A percentile compares a stretch with the other conserved stretches of the same genome.
These are phyloP conservation scores for Dothistroma septosporum DNA, from an alignment of 2,329 filamentous ascomycete species.

Conservation along the genomic window DNA sequence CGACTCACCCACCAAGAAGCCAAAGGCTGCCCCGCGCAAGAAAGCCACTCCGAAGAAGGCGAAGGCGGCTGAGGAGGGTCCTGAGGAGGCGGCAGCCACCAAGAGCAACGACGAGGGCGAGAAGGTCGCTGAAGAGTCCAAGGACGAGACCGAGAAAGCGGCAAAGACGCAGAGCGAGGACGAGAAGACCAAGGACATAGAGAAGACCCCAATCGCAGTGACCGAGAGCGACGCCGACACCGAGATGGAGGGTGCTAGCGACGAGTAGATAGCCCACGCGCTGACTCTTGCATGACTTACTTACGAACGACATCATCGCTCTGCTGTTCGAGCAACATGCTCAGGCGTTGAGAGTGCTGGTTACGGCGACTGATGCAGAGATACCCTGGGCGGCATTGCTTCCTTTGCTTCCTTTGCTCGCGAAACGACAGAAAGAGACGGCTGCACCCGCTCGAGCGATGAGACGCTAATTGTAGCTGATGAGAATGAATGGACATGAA, in stretches of 20 bases:
- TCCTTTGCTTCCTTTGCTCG: constrained; percentile 1
- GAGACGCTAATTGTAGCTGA: background rate
- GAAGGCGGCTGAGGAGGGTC: constrained; percentile 20
- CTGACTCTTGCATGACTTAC: background rate
- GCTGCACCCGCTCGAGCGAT: background rate
- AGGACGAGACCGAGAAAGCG: constrained; percentile 2
- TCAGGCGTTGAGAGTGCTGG: background rate
- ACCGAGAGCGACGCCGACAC: background rate
- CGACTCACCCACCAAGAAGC: constrained; percentile 15
- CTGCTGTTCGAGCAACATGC: background rate
- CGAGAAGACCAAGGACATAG: constrained; percentile 8
- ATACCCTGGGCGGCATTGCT: constrained; percentile 1
- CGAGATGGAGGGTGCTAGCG: constrained; percentile 8
- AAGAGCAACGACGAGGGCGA: constrained; percentile 5
- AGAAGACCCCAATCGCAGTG: constrained; percentile 14
- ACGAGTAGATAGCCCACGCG: no score
- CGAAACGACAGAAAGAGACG: background rate
- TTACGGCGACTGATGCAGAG: background rate
- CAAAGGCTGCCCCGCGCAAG: constrained; percentile 27
- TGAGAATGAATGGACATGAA: background rate
- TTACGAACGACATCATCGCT: background rate
- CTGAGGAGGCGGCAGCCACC: constrained; percentile 6
- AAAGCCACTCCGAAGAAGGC: constrained; percentile 18
- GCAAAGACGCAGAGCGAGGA: background rate
- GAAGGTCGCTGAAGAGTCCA: constrained; percentile 8